Base-by-base conservation (phyloP, 306 rosid genomes). In the Erythrophleum fordii region DNA sequence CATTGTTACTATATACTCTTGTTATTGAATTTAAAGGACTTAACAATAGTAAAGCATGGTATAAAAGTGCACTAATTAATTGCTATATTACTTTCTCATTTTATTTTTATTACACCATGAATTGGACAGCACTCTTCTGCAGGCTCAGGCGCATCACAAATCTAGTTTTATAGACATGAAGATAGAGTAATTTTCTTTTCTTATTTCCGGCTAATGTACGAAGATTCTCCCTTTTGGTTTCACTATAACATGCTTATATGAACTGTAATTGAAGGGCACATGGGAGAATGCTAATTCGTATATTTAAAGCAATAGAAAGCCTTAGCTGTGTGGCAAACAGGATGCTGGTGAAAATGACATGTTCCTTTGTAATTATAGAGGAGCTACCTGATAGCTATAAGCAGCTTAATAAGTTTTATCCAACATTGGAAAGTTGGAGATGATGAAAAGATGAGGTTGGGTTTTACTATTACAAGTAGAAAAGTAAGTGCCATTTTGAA, bases 401-500 rank as follows among this genome's bases (percentile, higher is more conserved):
- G 64, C 58, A 48, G 64, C 35, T 78, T 14, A 14, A 13, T 11
- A 42, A 75, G 67, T 53, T n/a, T 52, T 60, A 11, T 71, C 42
- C 13, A 71, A 34, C 65, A 59, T 1, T 41, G 53, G 76, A 45
- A 81, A 85, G 85, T 73, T 77, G 75, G 77, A 51, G 41, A 77
- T 37, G 76, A 45, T 55, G 42, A 64, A 46, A 66, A 70, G 49
- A 46, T 84, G 18, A 69, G 39, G 73, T 59, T 73, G 77, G 81
- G 41, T 51, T 59, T 44, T 20, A 73, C 87, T 51, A 53, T 78
- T 83, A 22, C 70, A 73, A 83, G 72, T 44, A 78, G 83, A 68
- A 68, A 84, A 81, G 82, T 81, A 84, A 86, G 80, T 74, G 44
- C 74, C 81, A 81, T 83, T 78, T 62, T 55, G 74, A 74, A 69